Conservation (phyloP, 2,329 filamentous ascomycete genomes). For the Alternaria postmessia region DNA sequence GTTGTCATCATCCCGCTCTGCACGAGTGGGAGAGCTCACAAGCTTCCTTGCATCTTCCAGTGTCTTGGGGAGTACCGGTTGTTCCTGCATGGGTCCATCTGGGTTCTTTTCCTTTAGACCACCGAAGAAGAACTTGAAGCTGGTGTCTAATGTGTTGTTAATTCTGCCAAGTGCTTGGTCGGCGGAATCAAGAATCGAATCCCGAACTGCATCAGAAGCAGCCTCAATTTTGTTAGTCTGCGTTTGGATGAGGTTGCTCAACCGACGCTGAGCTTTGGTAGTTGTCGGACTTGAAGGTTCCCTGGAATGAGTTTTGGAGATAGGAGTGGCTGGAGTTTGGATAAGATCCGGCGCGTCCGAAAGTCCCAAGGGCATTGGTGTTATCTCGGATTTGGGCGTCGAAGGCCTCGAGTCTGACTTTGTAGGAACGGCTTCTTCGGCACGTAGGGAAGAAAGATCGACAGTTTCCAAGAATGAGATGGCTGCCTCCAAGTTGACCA, state of each 20-base stretch:
- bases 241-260: slow-evolving; percentile 87
- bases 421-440: slow-evolving; percentile 72
- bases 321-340: slow-evolving; percentile 50
- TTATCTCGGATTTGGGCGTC: slow-evolving; percentile 52
- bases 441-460: slow-evolving; percentile 85
- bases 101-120: slow-evolving; percentile 75
- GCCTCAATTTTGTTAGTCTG: slow-evolving; percentile 82
- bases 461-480: slow-evolving; percentile 96
- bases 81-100: slow-evolving; percentile 39
- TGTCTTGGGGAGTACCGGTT: slow-evolving; percentile 77
- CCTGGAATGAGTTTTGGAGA: slow-evolving; percentile 27
- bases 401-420: slow-evolving; percentile 62
- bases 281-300: slow-evolving; percentile 49
- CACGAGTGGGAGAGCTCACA: slow-evolving; percentile 73
- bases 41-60: slow-evolving; percentile 91
- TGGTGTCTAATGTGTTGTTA: slow-evolving; percentile 86
- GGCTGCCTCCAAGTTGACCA: slow-evolving; percentile 94
- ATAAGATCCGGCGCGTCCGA: slow-evolving; percentile 49
- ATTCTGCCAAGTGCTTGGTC: slow-evolving; percentile 94
- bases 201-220: slow-evolving; percentile 79
- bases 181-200: slow-evolving; percentile 76
- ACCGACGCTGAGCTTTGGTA: slow-evolving; percentile 71
- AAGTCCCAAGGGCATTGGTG: slow-evolving; percentile 52
- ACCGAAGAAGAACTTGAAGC: slow-evolving; percentile 91
- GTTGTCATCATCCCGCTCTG: slow-evolving; percentile 60